These are phyloP conservation scores for Phytopythium ostracodes DNA, from an alignment of 352 stramenopile species.

Conservation along the genomic window DNA sequence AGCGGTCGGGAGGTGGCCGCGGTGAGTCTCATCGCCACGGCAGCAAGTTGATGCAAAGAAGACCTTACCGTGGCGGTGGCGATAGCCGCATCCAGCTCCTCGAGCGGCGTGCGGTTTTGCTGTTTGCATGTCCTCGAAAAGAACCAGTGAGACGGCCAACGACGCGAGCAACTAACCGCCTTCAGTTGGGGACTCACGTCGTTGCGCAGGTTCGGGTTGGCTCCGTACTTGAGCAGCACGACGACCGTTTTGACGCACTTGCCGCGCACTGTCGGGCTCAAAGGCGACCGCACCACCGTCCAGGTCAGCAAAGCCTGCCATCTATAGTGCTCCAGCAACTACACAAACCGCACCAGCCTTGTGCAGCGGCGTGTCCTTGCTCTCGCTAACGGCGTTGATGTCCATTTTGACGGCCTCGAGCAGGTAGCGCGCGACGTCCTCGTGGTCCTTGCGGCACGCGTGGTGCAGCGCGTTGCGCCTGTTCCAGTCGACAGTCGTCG, in stretches of 20 bases:
- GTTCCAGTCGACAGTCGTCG: slow-evolving; percentile 40
- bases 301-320: no score
- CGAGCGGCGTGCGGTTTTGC: slow-evolving; percentile 65
- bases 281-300: background rate
- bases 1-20: background rate
- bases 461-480: slow-evolving; percentile 71
- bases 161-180: background rate
- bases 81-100: slow-evolving; percentile 42
- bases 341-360: slow-evolving; percentile 85
- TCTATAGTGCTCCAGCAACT: no score
- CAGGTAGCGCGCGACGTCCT: slow-evolving; percentile 58
- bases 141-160: background rate
- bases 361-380: slow-evolving; percentile 70
- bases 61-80: slow-evolving; percentile 25
- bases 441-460: slow-evolving; percentile 68
- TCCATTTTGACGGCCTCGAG: slow-evolving; percentile 42
- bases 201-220: slow-evolving; percentile 54
- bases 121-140: slow-evolving; percentile 4
- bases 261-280: slow-evolving; percentile 23
- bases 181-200: slow-evolving; percentile 40
- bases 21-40: background rate
- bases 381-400: slow-evolving; percentile 56
- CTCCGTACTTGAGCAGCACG: slow-evolving; percentile 55
- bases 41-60: no score
- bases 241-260: slow-evolving; percentile 56